Evolutionary conservation across 257 asterid species (phyloP).

Genomic region (Fraxinus cuspidata): DNA sequence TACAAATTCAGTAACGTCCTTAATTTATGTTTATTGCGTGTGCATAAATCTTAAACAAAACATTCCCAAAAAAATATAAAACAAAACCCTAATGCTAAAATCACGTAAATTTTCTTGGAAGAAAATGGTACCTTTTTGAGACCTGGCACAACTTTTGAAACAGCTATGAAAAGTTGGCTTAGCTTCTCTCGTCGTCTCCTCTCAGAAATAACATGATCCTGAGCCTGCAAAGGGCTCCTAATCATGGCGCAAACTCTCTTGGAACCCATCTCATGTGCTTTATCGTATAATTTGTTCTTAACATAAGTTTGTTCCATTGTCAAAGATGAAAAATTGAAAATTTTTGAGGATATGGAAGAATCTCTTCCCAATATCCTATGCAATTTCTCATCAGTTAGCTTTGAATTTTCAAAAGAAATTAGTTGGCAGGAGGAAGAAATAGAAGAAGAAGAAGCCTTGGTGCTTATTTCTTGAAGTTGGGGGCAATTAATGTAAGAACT

Average conservation of each 20-base stretch:
- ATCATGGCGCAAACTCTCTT: background rate
- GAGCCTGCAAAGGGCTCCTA: constrained; percentile 52
- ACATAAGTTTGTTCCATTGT: too few relatives aligned
- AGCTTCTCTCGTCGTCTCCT: constrained; percentile 63
- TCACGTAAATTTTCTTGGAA: background rate
- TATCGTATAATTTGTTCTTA: too few relatives aligned
- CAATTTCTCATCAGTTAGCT: background rate
- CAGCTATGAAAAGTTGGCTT: constrained; percentile 52
- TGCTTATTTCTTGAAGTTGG: background rate
- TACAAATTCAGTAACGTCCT: background rate
- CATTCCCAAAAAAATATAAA: too few relatives aligned
- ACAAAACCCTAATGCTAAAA: background rate
- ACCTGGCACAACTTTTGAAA: constrained; percentile 63
- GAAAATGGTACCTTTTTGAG: constrained; percentile 53
- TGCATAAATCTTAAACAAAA: background rate
- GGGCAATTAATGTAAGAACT: background rate
- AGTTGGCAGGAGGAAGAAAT: background rate
- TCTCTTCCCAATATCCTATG: background rate
- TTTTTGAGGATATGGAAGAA: constrained; percentile 17
- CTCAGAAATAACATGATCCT: constrained; percentile 56
- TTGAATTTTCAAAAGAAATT: constrained; percentile 36
- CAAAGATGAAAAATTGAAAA: constrained; percentile 32
- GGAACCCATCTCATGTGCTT: background rate
- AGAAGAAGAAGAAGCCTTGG: background rate
- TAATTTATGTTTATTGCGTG: background rate